These are phyloP conservation scores for Hydnomerulius pinastri DNA, from an alignment of 768 basidiomycete species.

Conservation along the genomic window DNA sequence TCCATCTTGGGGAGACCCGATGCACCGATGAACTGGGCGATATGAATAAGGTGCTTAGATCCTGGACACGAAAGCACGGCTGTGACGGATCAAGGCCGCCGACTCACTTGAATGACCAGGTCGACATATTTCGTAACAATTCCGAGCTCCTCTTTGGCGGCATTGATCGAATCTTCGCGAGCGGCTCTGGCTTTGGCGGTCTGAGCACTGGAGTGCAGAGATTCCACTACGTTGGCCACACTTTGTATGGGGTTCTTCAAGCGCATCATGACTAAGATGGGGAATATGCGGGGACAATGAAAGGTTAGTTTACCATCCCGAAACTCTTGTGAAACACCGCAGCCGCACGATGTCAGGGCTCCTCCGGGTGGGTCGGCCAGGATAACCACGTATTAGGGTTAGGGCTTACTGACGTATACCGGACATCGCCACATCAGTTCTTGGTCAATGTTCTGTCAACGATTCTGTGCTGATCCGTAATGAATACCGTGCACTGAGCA, in stretches of 20 bases:
- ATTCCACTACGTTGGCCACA: conserved; percentile 14
- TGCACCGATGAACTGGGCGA: conserved; percentile 65
- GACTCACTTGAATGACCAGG: conserved; percentile 52
- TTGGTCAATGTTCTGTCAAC: too few species aligned
- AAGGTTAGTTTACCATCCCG: conserved; percentile 4
- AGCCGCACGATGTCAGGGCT: too few species aligned
- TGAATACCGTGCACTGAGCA: too few species aligned
- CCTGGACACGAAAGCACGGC: neutral
- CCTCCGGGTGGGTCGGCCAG: too few species aligned
- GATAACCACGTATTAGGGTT: too few species aligned
- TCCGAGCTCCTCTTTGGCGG: conserved; percentile 33
- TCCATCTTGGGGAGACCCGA: conserved; percentile 71
- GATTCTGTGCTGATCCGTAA: too few species aligned
- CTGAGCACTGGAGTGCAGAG: conserved; percentile 4
- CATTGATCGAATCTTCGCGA: conserved; percentile 35
- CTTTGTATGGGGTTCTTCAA: conserved; percentile 12
- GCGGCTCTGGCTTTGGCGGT: conserved; percentile 19
- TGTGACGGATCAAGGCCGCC: neutral
- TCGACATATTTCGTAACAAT: conserved; percentile 53
- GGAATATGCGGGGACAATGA: neutral
- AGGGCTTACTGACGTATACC: too few species aligned
- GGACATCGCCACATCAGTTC: too few species aligned
- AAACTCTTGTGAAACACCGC: too few species aligned
- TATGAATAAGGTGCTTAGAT: conserved; percentile 4
- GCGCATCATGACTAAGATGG: conserved; percentile 7